These are phyloP conservation scores for Hansenula sp. DNA, from an alignment of 1,139 yeast species.

Conservation along the genomic window DNA sequence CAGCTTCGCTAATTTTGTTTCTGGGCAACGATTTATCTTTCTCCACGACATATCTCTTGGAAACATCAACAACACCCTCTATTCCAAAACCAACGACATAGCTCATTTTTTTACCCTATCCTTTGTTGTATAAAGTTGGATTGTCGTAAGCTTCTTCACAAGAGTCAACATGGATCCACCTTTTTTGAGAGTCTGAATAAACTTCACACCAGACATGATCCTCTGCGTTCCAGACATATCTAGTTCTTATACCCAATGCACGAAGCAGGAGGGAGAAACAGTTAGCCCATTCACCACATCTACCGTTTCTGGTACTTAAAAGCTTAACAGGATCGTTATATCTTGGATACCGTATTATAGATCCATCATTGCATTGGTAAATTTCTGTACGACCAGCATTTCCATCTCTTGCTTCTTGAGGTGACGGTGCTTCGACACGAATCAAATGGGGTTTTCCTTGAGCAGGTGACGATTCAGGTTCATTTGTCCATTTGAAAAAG, in stretches of 20 bases:
- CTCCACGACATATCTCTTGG: slow-evolving; percentile 60
- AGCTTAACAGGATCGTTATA: slow-evolving; percentile 66
- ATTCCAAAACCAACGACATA: slow-evolving; percentile 69
- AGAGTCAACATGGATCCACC: slow-evolving; percentile 89
- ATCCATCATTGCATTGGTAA: slow-evolving; percentile 57
- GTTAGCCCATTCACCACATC: slow-evolving; percentile 97
- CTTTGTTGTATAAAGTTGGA: slow-evolving; percentile 70
- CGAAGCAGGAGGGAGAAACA: slow-evolving; percentile 69
- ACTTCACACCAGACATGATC: slow-evolving; percentile 98
- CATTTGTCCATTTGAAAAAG: slow-evolving; percentile 82
- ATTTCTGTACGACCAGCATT: slow-evolving; percentile 53
- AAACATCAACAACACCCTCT: slow-evolving; percentile 64
- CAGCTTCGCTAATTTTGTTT: slow-evolving; percentile 36
- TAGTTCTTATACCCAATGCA: slow-evolving; percentile 57
- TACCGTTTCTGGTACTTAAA: slow-evolving; percentile 59
- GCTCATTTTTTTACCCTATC: slow-evolving; percentile 95
- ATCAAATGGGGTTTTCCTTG: slow-evolving; percentile 31
- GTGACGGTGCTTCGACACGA: slow-evolving; percentile 35
- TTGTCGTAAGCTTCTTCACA: slow-evolving; percentile 86
- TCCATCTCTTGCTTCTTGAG: slow-evolving; percentile 39
- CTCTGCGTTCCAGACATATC: slow-evolving; percentile 86
- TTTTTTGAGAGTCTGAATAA: slow-evolving; percentile 50
- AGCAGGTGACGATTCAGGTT: slow-evolving; percentile 40
- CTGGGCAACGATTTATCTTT: slow-evolving; percentile 50
- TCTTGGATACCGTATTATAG: slow-evolving; percentile 61